phyloP scores from a whole-genome alignment of 345 rosid genomes.

The Raphanus raphanistrum region DNA sequence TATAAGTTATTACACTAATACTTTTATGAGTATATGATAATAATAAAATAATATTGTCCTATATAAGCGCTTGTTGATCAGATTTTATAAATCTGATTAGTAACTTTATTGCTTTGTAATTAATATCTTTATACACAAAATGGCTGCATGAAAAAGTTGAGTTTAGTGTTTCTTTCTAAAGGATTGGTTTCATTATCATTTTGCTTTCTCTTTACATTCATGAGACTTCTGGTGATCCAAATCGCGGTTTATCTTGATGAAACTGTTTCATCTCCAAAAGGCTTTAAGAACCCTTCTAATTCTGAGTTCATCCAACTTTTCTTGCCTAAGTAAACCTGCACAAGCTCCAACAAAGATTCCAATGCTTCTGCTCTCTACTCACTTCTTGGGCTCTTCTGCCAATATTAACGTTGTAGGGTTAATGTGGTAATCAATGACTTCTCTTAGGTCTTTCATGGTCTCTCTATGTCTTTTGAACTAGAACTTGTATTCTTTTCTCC shows the following conservation, averaged over 20 bases:
- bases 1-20: slow-evolving; percentile 31
- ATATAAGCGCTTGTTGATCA: background rate
- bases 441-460: slow-evolving; percentile 28
- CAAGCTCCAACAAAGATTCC: slow-evolving; percentile 94
- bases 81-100: background rate
- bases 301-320: slow-evolving; percentile 79
- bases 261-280: slow-evolving; percentile 87
- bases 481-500: slow-evolving; percentile 19
- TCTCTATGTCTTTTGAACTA: slow-evolving; percentile 26
- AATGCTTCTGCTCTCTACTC: slow-evolving; percentile 88
- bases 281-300: slow-evolving; percentile 72
- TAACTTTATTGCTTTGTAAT: slow-evolving; percentile 1
- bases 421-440: slow-evolving; percentile 36
- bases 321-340: slow-evolving; percentile 87
- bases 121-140: slow-evolving; percentile 19
- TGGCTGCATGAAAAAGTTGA: slow-evolving; percentile 13
- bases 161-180: slow-evolving; percentile 27
- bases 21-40: slow-evolving; percentile 6
- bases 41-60: slow-evolving; percentile 16
- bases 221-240: slow-evolving; percentile 87
- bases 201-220: slow-evolving; percentile 64
- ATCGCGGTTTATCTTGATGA: slow-evolving; percentile 97
- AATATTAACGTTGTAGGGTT: slow-evolving; percentile 26
- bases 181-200: slow-evolving; percentile 29
- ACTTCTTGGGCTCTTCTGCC: slow-evolving; percentile 37